Percentiles rank a stretch among this genome's conserved stretches.
These are phyloP conservation scores for Eimeria sp. DNA, from an alignment of 169 alveolate genomes.

Conservation along the genomic window DNA sequence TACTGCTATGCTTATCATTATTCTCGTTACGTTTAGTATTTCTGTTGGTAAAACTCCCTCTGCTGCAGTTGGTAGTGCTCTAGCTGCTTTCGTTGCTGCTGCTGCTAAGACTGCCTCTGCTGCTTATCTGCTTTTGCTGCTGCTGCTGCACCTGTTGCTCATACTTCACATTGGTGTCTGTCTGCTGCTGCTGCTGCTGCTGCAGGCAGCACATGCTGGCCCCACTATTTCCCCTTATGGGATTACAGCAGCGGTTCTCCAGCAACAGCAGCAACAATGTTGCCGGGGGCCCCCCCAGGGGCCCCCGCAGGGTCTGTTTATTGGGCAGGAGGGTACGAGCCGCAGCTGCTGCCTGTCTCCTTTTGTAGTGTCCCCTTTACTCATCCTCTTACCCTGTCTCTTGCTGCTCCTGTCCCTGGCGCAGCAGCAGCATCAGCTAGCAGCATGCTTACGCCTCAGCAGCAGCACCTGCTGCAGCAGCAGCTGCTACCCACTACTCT, in stretches of 20 bases:
- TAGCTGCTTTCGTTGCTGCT: constrained; percentile 5
- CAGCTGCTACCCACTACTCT: constrained; percentile 7
- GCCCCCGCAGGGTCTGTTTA: constrained; percentile 6
- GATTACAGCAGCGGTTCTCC: constrained; percentile 21
- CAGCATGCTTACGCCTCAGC: background rate
- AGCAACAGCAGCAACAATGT: background rate
- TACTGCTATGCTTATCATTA: background rate
- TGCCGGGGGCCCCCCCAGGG: constrained; percentile 1
- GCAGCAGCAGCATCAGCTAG: constrained; percentile 7
- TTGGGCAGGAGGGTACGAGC: background rate
- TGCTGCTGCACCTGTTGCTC: constrained; percentile 46
- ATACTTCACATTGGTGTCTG: too few species aligned
- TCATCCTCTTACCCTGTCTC: background rate
- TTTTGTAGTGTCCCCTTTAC: background rate
- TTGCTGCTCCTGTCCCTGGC: background rate
- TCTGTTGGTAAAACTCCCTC: background rate
- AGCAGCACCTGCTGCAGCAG: constrained; percentile 1
- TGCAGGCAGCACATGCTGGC: constrained; percentile 15
- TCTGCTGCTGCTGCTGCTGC: constrained; percentile 45
- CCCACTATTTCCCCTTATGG: constrained; percentile 17
- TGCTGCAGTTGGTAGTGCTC: background rate
- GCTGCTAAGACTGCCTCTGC: background rate
- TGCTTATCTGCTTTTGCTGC: constrained; percentile 15
- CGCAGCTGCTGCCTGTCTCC: constrained; percentile 24
- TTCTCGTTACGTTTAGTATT: background rate